Conservation (phyloP, 2,329 filamentous ascomycete species). For the Apiospora marii region DNA sequence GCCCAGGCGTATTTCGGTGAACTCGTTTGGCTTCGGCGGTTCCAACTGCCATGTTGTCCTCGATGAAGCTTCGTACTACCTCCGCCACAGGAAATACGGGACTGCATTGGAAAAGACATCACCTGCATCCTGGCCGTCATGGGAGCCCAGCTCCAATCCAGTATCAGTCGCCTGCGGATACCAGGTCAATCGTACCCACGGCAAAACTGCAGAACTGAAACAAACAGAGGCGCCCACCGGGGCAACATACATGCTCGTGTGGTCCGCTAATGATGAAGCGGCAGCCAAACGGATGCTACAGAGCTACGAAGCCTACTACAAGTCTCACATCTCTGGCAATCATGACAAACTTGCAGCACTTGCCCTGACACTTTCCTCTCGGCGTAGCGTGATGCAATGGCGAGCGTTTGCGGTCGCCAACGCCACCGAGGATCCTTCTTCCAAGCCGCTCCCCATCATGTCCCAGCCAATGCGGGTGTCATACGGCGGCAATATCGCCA, state of each 20-base stretch:
- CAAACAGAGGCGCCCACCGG: neutral
- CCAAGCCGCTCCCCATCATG: neutral
- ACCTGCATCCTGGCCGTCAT: neutral
- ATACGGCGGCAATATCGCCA: conserved; percentile 29
- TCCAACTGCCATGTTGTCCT: conserved; percentile 62
- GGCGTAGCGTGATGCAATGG: neutral
- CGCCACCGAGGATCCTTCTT: neutral
- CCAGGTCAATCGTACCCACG: neutral
- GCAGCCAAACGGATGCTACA: neutral
- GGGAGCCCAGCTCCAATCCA: neutral
- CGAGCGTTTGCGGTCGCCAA: neutral
- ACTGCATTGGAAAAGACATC: neutral
- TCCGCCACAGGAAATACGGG: conserved; percentile 36
- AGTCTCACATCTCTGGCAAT: neutral
- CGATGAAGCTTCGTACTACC: conserved; percentile 54
- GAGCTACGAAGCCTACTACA: neutral
- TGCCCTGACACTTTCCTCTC: neutral
- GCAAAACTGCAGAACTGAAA: too few species aligned
- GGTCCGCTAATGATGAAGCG: neutral
- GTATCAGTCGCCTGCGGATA: neutral
- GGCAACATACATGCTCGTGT: neutral
- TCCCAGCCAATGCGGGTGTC: neutral
- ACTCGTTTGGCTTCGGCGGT: conserved; percentile 66
- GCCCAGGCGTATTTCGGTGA: conserved; percentile 59
- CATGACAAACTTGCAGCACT: neutral